A percentile compares a stretch with the other conserved stretches of the same genome.
phyloP scores from a whole-genome alignment of 1,284 basidiomycete species.

The Naganishia sp. region DNA sequence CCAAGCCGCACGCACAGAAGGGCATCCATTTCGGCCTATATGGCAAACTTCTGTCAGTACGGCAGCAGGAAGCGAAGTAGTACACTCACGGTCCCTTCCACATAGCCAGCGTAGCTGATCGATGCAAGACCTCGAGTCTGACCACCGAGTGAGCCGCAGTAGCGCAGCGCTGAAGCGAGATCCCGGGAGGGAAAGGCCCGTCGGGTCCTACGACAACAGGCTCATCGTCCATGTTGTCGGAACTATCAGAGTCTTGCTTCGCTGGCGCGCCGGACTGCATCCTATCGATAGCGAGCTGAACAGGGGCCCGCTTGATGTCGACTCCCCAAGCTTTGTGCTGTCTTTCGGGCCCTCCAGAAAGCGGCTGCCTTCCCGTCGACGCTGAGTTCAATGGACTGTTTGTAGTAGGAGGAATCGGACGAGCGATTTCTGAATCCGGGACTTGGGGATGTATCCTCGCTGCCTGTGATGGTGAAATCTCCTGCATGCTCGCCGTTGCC shows the following conservation, averaged over 20 bases:
- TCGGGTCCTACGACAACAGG: constrained; percentile 33
- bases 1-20: constrained; percentile 54
- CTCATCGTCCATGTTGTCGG: constrained; percentile 27
- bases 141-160: constrained; percentile 54
- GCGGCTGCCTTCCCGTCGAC: not conserved
- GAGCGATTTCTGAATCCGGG: not conserved
- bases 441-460: not conserved
- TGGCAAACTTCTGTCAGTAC: constrained; percentile 9
- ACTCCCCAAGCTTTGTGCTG: constrained; percentile 53
- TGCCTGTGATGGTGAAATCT: constrained; percentile 16
- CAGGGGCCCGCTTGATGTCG: constrained; percentile 40
- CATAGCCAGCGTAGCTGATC: constrained; percentile 50
- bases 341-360: constrained; percentile 28
- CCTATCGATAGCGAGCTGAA: constrained; percentile 15
- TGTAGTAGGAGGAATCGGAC: not conserved
- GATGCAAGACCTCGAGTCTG: constrained; percentile 52
- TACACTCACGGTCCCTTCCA: constrained; percentile 48
- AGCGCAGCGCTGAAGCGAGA: constrained; percentile 50
- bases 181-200: constrained; percentile 52
- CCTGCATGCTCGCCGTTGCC: constrained; percentile 19
- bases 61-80: not conserved
- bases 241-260: constrained; percentile 23
- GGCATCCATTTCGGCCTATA: constrained; percentile 50
- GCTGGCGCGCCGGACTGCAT: constrained; percentile 16
- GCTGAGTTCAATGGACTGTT: not conserved